Evolutionary conservation across 2,329 filamentous ascomycete genomes (phyloP), one percentile per base, ranked within the genome.

Genomic region (Pyricularia pennisetigena): DNA sequence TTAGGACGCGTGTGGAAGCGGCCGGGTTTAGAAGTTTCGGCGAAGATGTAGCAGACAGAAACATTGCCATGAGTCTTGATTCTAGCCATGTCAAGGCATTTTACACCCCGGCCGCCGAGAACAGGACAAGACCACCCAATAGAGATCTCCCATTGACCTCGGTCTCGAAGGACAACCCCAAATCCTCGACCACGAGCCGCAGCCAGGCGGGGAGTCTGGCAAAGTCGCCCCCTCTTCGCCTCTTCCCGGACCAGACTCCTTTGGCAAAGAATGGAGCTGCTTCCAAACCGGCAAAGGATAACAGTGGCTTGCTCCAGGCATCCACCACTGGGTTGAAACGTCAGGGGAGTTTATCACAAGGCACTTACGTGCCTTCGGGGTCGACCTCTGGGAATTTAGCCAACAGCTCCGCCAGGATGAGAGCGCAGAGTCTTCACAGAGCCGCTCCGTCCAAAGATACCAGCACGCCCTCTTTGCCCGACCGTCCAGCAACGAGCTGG

Each of bases 41-140:
- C n/a, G 88, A 90, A 73, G 87, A 89, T 73, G 86, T 89, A 1
- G 87, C 86, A 1, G 86, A 88, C 71, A 80, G 88, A 41, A 90
- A 90, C 70, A 78, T 86, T 64, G 76, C 74, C 4, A 74, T 78
- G 28, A 82, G 79, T 63, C 70, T 80, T 6, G 71, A 75, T 8
- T 79, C 78, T 2, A 68, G 73, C 12, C 76, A 75, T 12, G 76
- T 78, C 0, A 75, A 76, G 29, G 76, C 76, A 2, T 80, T 78
- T 32, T 79, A 81, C 70, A 72, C 77, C 10, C 70, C 69, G 14
- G 67, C 20, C 61, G 35, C 29, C 12, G 20, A 49, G 64, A 69
- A 9, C 68, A 69, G 26, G 68, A 70, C 20, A 68, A 68, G 71
- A 66, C 70, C 71, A 20, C 72, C 67, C 68, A 64, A 67, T 64